Evolutionary conservation across 352 stramenopile species (phyloP).

Genomic region (Globisporangium paddicum): DNA sequence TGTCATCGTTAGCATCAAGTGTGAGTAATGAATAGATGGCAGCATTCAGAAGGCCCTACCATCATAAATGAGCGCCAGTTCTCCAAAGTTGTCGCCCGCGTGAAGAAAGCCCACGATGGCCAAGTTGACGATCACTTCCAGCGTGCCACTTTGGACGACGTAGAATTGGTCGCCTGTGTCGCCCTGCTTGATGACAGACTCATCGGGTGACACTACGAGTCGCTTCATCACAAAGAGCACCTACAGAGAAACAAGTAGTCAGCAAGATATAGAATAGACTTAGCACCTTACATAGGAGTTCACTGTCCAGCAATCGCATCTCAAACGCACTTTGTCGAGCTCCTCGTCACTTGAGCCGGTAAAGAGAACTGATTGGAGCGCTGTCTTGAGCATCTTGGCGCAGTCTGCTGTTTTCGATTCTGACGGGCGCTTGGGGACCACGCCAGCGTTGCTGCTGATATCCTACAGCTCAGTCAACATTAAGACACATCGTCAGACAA

Average conservation of each 20-base stretch:
- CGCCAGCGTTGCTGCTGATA: conserved; percentile 24
- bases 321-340: conserved; percentile 41
- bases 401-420: conserved; percentile 57
- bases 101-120: conserved; percentile 48
- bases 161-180: conserved; percentile 93
- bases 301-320: not conserved
- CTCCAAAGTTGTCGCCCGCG: conserved; percentile 79
- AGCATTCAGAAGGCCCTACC: conserved; percentile 19
- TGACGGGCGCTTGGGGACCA: conserved; percentile 41
- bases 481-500: not conserved
- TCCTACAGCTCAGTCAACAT: conserved; percentile 18
- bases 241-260: too few relatives aligned
- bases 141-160: conserved; percentile 55
- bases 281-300: too few relatives aligned
- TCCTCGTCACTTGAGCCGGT: conserved; percentile 60
- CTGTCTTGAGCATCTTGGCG: conserved; percentile 42
- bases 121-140: conserved; percentile 70
- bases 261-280: too few relatives aligned
- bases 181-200: conserved; percentile 92
- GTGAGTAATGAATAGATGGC: not conserved
- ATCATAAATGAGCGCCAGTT: conserved; percentile 89
- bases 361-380: conserved; percentile 59
- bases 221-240: conserved; percentile 82
- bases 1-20: not conserved
- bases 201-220: conserved; percentile 44